Percentiles rank a stretch among this genome's conserved stretches.
Conservation (phyloP, 2,329 filamentous ascomycete genomes). For the Coniochaeta hoffmannii region DNA sequence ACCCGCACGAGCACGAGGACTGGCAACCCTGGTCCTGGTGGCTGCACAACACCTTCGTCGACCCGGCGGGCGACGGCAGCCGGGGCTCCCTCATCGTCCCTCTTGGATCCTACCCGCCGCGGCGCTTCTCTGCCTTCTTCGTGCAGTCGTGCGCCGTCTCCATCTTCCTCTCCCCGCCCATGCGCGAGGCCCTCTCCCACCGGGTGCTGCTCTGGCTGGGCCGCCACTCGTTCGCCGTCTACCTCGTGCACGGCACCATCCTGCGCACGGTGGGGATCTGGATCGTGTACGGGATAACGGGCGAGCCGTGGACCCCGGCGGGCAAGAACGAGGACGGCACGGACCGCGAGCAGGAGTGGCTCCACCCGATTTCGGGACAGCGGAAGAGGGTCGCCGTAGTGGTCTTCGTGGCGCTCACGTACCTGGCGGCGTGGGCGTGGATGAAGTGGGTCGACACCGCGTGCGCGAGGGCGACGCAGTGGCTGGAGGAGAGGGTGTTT, state of each 20-base stretch:
- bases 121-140: constrained; percentile 38
- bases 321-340: constrained; percentile 28
- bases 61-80: constrained; percentile 28
- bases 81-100: constrained; percentile 37
- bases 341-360: constrained; percentile 30
- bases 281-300: constrained; percentile 42
- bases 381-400: constrained; percentile 33
- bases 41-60: constrained; percentile 15
- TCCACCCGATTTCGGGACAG: constrained; percentile 29
- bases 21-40: constrained; percentile 37
- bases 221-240: constrained; percentile 47
- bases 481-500: constrained; percentile 39
- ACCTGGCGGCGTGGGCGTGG: constrained; percentile 40
- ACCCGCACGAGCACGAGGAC: constrained; percentile 41
- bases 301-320: constrained; percentile 15
- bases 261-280: constrained; percentile 42
- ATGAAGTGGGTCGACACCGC: constrained; percentile 42
- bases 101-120: constrained; percentile 27
- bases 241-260: constrained; percentile 45
- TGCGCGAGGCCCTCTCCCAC: constrained; percentile 41
- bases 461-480: constrained; percentile 38
- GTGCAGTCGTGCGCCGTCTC: constrained; percentile 41
- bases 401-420: constrained; percentile 36
- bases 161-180: constrained; percentile 39
- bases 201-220: constrained; percentile 44